phyloP scores from a whole-genome alignment of 2,329 filamentous ascomycete species.

The Fusarium chuoi region DNA sequence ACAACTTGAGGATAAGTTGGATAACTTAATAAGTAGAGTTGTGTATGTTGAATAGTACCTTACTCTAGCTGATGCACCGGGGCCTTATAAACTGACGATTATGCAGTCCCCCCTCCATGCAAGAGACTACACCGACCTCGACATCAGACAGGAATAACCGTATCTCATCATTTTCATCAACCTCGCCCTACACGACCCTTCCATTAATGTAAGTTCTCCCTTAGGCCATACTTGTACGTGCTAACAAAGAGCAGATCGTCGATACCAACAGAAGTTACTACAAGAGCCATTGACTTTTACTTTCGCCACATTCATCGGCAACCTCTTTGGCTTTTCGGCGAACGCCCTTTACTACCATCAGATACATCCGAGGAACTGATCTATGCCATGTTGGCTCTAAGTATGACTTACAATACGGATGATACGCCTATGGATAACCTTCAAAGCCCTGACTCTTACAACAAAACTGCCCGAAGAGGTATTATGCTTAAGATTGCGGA shows the following conservation, averaged over 20 bases:
- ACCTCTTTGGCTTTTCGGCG: conserved; percentile 23
- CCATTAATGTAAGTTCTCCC: neutral
- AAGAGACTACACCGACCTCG: conserved; percentile 4
- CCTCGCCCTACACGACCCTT: neutral
- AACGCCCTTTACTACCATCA: neutral
- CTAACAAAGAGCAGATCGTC: neutral
- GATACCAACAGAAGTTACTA: neutral
- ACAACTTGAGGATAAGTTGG: conserved; percentile 29
- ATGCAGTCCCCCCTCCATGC: neutral
- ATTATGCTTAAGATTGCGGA: conserved; percentile 23
- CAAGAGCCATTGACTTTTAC: conserved; percentile 15
- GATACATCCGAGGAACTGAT: conserved; percentile 2
- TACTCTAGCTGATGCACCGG: rapidly evolving
- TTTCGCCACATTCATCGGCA: conserved; percentile 26
- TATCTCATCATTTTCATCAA: neutral
- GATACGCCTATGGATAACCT: neutral
- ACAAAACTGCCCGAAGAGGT: neutral
- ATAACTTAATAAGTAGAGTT: conserved; percentile 15
- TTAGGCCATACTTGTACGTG: rapidly evolving
- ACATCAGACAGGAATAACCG: neutral
- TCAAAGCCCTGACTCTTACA: neutral
- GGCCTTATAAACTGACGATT: rapidly evolving
- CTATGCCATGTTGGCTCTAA: conserved; percentile 7
- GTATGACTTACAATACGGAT: neutral
- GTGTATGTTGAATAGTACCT: neutral